Evolutionary conservation across 345 rosid genomes (phyloP).

Genomic region (Ricinus communis): DNA sequence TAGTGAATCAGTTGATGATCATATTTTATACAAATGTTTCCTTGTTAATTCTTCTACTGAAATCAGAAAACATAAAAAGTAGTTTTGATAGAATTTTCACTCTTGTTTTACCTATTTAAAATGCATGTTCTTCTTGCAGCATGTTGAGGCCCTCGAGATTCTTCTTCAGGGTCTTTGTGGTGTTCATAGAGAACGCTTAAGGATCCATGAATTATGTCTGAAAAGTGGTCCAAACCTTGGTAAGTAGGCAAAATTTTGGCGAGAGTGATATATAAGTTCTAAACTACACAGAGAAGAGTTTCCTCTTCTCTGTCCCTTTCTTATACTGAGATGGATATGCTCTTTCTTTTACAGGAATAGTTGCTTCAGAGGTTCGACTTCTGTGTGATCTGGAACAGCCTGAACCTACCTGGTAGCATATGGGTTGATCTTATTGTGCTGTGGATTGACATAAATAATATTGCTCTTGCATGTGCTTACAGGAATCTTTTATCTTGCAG

Average conservation of each 20-base stretch:
- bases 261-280: background rate
- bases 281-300: background rate
- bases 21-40: background rate
- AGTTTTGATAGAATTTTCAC: background rate
- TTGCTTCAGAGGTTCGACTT: conserved; percentile 73
- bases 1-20: background rate
- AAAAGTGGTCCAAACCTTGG: conserved; percentile 83
- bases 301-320: background rate
- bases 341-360: conserved; percentile 45
- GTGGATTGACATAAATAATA: background rate
- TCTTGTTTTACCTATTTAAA: background rate
- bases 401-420: conserved; percentile 73
- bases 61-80: background rate
- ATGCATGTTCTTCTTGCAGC: conserved; percentile 38
- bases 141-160: conserved; percentile 98
- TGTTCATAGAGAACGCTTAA: conserved; percentile 76
- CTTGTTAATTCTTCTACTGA: background rate
- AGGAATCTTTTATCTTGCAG: conserved; percentile 30
- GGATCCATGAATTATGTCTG: conserved; percentile 85
- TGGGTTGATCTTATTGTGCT: background rate
- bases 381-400: conserved; percentile 88
- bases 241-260: conserved; percentile 17
- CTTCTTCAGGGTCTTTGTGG: conserved; percentile 99
- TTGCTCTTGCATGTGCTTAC: background rate
- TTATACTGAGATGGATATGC: background rate